Evolutionary conservation across 2,329 filamentous ascomycete genomes (phyloP), one percentile per base, ranked within the genome.

Genomic region (Dendryphion nanum): DNA sequence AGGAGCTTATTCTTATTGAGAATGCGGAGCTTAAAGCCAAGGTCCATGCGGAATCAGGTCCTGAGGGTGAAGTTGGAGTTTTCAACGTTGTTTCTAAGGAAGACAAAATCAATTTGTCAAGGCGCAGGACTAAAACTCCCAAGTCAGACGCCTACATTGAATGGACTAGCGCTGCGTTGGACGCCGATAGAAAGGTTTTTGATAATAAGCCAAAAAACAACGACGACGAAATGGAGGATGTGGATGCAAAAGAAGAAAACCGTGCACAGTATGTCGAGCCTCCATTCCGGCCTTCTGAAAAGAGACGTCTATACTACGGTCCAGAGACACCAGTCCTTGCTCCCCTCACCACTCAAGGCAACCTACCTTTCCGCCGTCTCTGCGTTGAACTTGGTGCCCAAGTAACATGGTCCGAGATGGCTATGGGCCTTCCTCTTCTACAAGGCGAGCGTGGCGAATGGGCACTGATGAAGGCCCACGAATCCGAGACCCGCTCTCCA

Each of bases 361-460:
- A 98, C 57, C 75, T 97, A 33, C 93, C 93, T 1, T 98, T 95
- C 72, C 84, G 93, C 40, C 81, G 93, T 34, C 79, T 98, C 19
- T 96, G 90, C 58, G 83, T 89, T 10, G 85, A 90, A 38, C 77
- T 97, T 17, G 93, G 93, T 23, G 90, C 89, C 18, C 86, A 96
- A 60, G 76, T 95, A 33, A 98, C 93, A 0, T 98, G 95, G 72
- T 97, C 91, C 0, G 93, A 98, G 68, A 98, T 98, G 93, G 93
- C 91, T 4, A 86, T 98, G 78, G 83, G 88, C 18, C 72, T 95
- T 66, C 90, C 91, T 7, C 70, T 98, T 29, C 77, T 98, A 5
- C 89, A 96, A 65, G 93, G 93, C 23, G 81, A 86, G 48, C 94
- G 91, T 68, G 77, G 83, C 2, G 93, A 98, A 70, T 98, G 93